phyloP scores from a whole-genome alignment of 768 basidiomycete genomes.

The Kwoniella mangroviensis region DNA sequence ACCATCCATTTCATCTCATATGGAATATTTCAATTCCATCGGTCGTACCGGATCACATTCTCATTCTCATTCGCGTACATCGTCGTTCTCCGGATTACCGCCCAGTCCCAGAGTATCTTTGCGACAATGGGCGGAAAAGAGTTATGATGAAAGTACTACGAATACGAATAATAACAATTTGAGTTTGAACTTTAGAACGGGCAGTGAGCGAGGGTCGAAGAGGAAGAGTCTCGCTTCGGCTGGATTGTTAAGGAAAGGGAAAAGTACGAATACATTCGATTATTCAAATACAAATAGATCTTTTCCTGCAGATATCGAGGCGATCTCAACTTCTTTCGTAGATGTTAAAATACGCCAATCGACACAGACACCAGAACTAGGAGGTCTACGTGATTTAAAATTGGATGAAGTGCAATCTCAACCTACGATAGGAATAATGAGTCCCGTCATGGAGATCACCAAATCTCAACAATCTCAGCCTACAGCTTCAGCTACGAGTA shows the following conservation, averaged over 20 bases:
- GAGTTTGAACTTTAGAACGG: conserved; percentile 22
- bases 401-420: background rate
- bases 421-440: conserved; percentile 13
- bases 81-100: conserved; percentile 22
- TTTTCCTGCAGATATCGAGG: background rate
- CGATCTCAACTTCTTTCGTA: background rate
- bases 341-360: conserved; percentile 1
- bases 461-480: background rate
- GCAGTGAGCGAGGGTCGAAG: conserved; percentile 28
- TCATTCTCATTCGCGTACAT: conserved; percentile 21
- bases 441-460: conserved; percentile 32
- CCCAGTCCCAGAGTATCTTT: conserved; percentile 36
- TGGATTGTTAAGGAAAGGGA: conserved; percentile 16
- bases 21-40: conserved; percentile 26
- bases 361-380: too few species aligned
- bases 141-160: conserved; percentile 1
- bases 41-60: background rate
- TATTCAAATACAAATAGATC: background rate
- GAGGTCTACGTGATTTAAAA: too few species aligned
- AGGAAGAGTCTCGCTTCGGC: conserved; percentile 9
- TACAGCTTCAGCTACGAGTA: too few species aligned
- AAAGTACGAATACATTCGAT: conserved; percentile 31
- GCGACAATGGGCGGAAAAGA: conserved; percentile 33
- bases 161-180: background rate
- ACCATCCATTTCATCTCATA: conserved; percentile 17